Base-by-base conservation (phyloP, 2,329 filamentous ascomycete genomes). In the Lecanicillium sp. region DNA sequence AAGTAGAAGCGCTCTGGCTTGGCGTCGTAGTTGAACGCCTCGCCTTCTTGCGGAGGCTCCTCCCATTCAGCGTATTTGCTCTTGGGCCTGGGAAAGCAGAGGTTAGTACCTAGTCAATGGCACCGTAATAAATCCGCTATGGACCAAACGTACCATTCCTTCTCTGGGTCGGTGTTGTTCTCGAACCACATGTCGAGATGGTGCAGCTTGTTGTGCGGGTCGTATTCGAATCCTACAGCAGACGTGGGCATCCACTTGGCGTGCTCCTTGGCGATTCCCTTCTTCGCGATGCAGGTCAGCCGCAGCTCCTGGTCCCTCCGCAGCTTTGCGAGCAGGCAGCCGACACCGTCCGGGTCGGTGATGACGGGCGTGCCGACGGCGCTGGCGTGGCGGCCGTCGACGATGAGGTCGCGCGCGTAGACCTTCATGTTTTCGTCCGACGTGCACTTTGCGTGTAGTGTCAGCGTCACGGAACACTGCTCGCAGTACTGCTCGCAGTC, bases 231-330 rank as follows among this genome's bases (percentile, higher is more conserved):
- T 20, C 89, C 90, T 33, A 98, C 84, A 3, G 93, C 93, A 33
- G 90, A 79, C 29, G 87, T 91, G 2, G 93, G 90, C 60, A 89
- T 87, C 93, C 93, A 98, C 68, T 98, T 98, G 9, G 93, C 88
- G 68, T 98, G 93, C 67, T 98, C 93, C 74, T 98, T 98, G 30
- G 91, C 90, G 55, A 97, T 97, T 1, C 93, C 93, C 76, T 97
- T 97, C 76, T 95, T 96, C 43, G 91, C 93, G 55, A 96, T 86
- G 63, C 91, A 97, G 52, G 81, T 87, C 62, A 98, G 80, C 65
- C 89, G 85, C 52, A 98, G 72, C 67, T 95, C 90, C 69, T 98
- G 93, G 2, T 86, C 89, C 61, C 84, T 86, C 50, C 91, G 79
- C 62, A 98, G 72, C 74, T 97, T 97, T 60, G 86, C 87, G 55